A percentile compares a stretch with the other conserved stretches of the same genome.
Conservation (phyloP, 208 protist genomes). For the Endotrypanum monterogeii region DNA sequence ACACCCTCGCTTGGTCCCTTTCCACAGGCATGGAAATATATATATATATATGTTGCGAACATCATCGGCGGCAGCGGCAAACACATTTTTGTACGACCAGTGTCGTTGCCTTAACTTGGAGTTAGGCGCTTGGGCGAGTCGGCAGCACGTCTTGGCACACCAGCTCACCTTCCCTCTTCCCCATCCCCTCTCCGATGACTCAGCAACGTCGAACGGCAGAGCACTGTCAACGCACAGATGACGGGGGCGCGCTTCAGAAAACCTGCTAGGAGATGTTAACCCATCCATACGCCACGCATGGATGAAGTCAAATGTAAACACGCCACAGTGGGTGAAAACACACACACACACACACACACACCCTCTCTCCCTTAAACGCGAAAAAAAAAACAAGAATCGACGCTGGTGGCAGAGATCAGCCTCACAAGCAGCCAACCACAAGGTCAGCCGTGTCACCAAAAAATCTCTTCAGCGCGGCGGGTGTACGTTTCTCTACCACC, state of each 20-base stretch:
- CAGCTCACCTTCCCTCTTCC: constrained; percentile 46
- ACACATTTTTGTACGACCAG: constrained; percentile 45
- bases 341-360: constrained; percentile 48
- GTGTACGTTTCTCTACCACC: constrained; percentile 86
- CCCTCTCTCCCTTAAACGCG: too few relatives aligned
- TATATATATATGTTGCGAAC: constrained; percentile 26
- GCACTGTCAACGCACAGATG: constrained; percentile 25
- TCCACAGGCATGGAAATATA: constrained; percentile 70
- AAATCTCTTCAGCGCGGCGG: constrained; percentile 93
- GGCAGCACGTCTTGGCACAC: constrained; percentile 44
- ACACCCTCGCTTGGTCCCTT: constrained; percentile 47
- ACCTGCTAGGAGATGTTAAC: constrained; percentile 83
- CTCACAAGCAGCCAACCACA: constrained; percentile 33
- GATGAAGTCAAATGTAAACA: constrained; percentile 78
- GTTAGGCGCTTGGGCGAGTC: constrained; percentile 50
- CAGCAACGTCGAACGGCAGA: constrained; percentile 68
- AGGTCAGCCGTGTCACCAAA: constrained; percentile 88
- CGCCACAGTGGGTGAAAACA: constrained; percentile 84
- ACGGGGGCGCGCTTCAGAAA: constrained; percentile 93
- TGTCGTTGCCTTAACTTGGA: constrained; percentile 34
- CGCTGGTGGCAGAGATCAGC: constrained; percentile 11
- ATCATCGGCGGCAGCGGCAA: constrained; percentile 49
- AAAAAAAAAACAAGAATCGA: constrained; percentile 44
- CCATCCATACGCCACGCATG: constrained; percentile 58
- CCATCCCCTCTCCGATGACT: too few relatives aligned